These are phyloP conservation scores for Inga oerstediana DNA, from an alignment of 306 rosid genomes.

Conservation along the genomic window DNA sequence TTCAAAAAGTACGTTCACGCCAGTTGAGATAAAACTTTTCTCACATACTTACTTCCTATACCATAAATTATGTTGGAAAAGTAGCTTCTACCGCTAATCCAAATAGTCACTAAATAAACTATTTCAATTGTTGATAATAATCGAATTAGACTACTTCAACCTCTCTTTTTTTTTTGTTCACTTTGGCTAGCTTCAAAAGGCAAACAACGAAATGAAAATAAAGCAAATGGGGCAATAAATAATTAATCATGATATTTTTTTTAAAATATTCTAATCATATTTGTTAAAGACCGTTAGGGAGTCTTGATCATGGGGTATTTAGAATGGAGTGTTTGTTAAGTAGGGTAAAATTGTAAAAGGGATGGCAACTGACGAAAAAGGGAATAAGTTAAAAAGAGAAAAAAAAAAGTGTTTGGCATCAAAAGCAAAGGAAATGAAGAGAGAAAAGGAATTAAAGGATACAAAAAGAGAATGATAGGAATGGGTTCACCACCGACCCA, in stretches of 20 bases:
- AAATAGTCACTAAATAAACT: background rate
- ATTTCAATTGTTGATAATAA: background rate
- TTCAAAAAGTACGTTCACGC: no score
- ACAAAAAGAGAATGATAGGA: background rate
- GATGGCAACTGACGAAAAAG: background rate
- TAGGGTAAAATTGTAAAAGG: background rate
- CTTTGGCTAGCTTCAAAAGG: no score
- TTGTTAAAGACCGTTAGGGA: background rate
- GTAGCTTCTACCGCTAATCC: no score
- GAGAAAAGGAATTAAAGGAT: background rate
- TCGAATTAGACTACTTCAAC: background rate
- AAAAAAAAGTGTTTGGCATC: background rate
- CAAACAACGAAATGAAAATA: background rate
- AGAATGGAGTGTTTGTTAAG: background rate
- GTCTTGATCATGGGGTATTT: background rate
- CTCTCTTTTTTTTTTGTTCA: no score
- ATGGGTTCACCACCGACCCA: constrained; percentile 24
- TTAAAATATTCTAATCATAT: background rate
- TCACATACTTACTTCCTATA: no score
- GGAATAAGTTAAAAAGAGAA: background rate
- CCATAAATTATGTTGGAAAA: no score
- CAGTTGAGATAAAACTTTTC: no score
- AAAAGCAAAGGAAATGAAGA: background rate
- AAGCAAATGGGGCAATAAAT: background rate
- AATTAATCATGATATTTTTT: no score